A percentile compares a stretch with the other conserved stretches of the same genome.
Evolutionary conservation across 2,329 filamentous ascomycete genomes (phyloP).

Genomic region (Aureobasidium sp.): DNA sequence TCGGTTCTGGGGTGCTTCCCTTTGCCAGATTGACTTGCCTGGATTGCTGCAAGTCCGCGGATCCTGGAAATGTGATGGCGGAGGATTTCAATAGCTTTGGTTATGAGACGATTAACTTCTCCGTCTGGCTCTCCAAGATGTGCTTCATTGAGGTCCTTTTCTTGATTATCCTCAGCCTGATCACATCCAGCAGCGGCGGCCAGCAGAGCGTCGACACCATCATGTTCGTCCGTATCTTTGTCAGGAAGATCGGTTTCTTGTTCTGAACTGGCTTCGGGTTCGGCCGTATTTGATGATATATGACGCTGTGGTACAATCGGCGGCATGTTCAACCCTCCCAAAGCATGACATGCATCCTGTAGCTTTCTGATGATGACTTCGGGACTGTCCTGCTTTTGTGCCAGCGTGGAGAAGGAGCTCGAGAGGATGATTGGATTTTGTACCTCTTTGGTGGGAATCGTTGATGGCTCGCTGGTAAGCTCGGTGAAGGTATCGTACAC

Average conservation of each 20-base stretch:
- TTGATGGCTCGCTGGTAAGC: not conserved
- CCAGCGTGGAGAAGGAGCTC: not conserved
- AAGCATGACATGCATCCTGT: constrained; percentile 9
- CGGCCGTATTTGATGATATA: not conserved
- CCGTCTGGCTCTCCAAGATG: constrained; percentile 11
- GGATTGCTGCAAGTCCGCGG: not conserved
- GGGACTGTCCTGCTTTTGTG: constrained; percentile 8
- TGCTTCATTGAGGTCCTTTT: not conserved
- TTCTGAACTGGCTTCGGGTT: not conserved
- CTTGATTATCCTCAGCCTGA: not conserved
- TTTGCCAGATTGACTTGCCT: not conserved
- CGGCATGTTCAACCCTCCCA: constrained; percentile 11
- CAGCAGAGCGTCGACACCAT: constrained; percentile 8
- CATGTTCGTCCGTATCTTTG: not conserved
- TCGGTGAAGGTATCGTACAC: not conserved
- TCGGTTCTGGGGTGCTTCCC: not conserved
- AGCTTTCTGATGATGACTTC: constrained; percentile 13
- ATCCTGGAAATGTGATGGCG: constrained; percentile 1
- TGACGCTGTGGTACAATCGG: not conserved
- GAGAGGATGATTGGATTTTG: not conserved
- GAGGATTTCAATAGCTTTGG: constrained; percentile 14
- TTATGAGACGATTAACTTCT: constrained; percentile 12
- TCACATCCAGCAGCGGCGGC: constrained; percentile 4
- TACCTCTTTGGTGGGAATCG: not conserved
- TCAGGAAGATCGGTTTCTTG: not conserved